Percentiles rank a stretch among this genome's conserved stretches.
These are phyloP conservation scores for Eutrema yunnanense DNA, from an alignment of 345 rosid genomes.

Conservation along the genomic window DNA sequence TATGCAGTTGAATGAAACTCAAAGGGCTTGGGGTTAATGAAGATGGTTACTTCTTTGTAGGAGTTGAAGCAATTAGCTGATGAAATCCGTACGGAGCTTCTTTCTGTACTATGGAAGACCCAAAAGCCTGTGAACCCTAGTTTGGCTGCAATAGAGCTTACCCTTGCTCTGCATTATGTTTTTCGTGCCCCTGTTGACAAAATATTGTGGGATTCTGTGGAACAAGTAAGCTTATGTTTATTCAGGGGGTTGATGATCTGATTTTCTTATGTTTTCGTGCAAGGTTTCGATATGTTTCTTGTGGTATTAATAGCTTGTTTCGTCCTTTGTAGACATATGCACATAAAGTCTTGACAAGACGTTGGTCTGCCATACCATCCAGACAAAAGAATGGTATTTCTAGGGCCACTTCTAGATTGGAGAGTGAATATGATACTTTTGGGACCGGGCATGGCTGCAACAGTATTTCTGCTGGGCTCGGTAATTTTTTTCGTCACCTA, in stretches of 20 bases:
- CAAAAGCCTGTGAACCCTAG: constrained; percentile 55
- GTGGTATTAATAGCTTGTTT: background rate
- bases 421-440: constrained; percentile 87
- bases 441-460: constrained; percentile 89
- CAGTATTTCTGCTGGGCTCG: constrained; percentile 90
- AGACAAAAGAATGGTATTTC: constrained; percentile 63
- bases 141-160: constrained; percentile 73
- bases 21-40: background rate
- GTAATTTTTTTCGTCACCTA: constrained; percentile 34
- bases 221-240: constrained; percentile 50
- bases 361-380: constrained; percentile 61
- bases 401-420: constrained; percentile 54
- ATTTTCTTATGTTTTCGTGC: background rate
- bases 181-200: constrained; percentile 85
- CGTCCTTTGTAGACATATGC: constrained; percentile 62
- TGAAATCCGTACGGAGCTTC: constrained; percentile 64
- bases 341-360: constrained; percentile 79
- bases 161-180: constrained; percentile 77
- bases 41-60: constrained; percentile 33
- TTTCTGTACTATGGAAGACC: constrained; percentile 38
- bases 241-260: background rate
- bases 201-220: constrained; percentile 85
- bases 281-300: background rate
- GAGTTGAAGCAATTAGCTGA: constrained; percentile 68
- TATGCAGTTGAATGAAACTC: background rate